These are phyloP conservation scores for Zygosaccharomyces pseudorouxii DNA, from an alignment of 805 yeast species.

Conservation along the genomic window DNA sequence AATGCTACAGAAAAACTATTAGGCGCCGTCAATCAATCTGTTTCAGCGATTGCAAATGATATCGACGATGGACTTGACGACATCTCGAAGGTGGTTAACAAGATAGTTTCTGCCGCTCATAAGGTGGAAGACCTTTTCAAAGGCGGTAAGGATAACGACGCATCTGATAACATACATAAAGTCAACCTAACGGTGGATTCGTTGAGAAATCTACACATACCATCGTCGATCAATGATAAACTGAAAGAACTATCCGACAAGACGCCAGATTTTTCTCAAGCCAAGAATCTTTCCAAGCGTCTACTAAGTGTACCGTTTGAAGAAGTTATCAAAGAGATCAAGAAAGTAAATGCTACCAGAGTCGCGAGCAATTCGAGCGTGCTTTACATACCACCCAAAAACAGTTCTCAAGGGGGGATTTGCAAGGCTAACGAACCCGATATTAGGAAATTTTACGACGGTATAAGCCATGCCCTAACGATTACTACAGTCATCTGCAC, in stretches of 20 bases:
- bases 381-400: constrained; percentile 42
- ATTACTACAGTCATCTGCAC: constrained; percentile 39
- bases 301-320: constrained; percentile 60
- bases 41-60: constrained; percentile 50
- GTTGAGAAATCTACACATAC: constrained; percentile 57
- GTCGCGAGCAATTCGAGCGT: constrained; percentile 17
- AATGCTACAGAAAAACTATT: constrained; percentile 67
- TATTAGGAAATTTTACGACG: constrained; percentile 39
- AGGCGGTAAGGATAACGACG: constrained; percentile 37
- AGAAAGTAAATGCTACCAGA: constrained; percentile 30
- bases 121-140: constrained; percentile 54
- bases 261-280: constrained; percentile 62
- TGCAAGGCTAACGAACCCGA: constrained; percentile 40
- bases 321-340: constrained; percentile 39
- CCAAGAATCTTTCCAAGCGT: constrained; percentile 53
- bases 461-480: constrained; percentile 33
- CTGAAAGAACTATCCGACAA: constrained; percentile 47
- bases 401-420: constrained; percentile 27
- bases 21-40: constrained; percentile 54
- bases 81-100: constrained; percentile 53
- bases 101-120: constrained; percentile 46
- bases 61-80: constrained; percentile 63
- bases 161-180: constrained; percentile 31
- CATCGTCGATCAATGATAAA: constrained; percentile 55
- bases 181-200: constrained; percentile 57